These are phyloP conservation scores for Aspergillus transmontanensis DNA, from an alignment of 2,329 filamentous ascomycete genomes.

Conservation along the genomic window DNA sequence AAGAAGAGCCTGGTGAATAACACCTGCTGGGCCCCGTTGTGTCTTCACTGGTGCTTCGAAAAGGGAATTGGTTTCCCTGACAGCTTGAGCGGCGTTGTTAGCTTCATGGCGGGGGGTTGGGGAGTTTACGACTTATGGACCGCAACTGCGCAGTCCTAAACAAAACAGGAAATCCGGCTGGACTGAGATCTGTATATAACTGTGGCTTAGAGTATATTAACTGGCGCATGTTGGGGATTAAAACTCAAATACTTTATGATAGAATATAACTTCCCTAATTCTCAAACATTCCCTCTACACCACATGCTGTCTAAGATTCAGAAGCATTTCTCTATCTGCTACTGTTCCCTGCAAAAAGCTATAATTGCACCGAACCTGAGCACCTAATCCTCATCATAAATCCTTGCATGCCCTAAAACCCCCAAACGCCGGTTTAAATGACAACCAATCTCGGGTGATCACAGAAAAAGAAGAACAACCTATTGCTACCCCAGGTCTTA, in stretches of 20 bases:
- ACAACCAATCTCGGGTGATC: not conserved
- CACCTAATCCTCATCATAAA: not conserved
- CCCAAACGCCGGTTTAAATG: not conserved
- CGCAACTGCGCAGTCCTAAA: constrained; percentile 33
- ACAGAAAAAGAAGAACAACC: not conserved
- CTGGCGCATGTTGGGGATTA: not conserved
- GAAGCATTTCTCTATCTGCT: not conserved
- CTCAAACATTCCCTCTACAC: not conserved
- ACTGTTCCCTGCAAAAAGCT: not conserved
- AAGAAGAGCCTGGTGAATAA: constrained; percentile 67
- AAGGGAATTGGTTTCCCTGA: constrained; percentile 63
- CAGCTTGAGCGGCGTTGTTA: constrained; percentile 60
- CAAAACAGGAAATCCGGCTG: not conserved
- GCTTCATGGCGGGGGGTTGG: constrained; percentile 53
- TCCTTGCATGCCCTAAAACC: not conserved
- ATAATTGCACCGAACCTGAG: not conserved
- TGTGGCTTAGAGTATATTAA: not conserved
- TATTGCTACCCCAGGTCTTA: not conserved
- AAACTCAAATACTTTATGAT: not conserved
- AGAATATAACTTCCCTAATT: not conserved
- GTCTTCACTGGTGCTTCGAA: constrained; percentile 78
- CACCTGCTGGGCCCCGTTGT: constrained; percentile 77
- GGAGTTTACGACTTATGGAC: constrained; percentile 50
- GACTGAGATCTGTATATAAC: constrained; percentile 4
- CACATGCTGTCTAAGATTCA: not conserved